Conservation (phyloP, 2,329 filamentous ascomycete genomes). For the Onygena corvina region DNA sequence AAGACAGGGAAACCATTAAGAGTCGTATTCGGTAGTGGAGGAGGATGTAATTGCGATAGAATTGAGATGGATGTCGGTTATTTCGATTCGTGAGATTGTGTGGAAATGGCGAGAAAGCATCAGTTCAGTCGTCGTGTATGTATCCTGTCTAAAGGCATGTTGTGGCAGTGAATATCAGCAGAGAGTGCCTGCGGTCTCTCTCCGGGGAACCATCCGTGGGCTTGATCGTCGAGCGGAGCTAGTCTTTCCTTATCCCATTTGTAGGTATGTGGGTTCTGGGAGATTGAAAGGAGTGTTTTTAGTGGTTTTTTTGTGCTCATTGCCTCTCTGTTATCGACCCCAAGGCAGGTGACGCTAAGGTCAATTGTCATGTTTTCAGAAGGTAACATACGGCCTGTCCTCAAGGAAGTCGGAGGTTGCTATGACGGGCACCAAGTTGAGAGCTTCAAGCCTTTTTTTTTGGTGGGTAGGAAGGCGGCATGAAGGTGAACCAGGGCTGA, state of each 20-base stretch:
- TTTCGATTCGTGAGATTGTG: too few species aligned
- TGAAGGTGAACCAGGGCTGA: slow-evolving; percentile 5
- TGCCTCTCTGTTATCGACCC: slow-evolving; percentile 5
- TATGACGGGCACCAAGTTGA: slow-evolving; percentile 4
- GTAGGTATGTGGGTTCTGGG: slow-evolving; percentile 1
- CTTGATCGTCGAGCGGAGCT: not conserved
- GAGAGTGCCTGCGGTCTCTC: not conserved
- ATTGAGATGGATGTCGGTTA: too few species aligned
- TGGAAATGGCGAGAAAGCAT: too few species aligned
- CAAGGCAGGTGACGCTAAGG: not conserved
- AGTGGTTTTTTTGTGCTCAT: slow-evolving; percentile 1
- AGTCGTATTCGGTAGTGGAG: not conserved
- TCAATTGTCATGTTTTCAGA: not conserved
- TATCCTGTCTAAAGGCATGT: not conserved
- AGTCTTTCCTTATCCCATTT: slow-evolving; percentile 1
- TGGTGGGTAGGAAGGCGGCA: not conserved
- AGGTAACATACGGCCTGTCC: not conserved
- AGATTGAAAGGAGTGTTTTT: slow-evolving; percentile 3
- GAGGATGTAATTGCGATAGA: not conserved
- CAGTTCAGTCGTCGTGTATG: too few species aligned
- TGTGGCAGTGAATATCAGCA: not conserved
- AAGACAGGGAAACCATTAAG: not conserved
- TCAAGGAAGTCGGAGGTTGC: slow-evolving; percentile 1
- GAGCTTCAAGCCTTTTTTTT: slow-evolving; percentile 1
- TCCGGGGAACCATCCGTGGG: not conserved